Evolutionary conservation across 495 filamentous ascomycete genomes (phyloP).

Genomic region (Tuber brumale): DNA sequence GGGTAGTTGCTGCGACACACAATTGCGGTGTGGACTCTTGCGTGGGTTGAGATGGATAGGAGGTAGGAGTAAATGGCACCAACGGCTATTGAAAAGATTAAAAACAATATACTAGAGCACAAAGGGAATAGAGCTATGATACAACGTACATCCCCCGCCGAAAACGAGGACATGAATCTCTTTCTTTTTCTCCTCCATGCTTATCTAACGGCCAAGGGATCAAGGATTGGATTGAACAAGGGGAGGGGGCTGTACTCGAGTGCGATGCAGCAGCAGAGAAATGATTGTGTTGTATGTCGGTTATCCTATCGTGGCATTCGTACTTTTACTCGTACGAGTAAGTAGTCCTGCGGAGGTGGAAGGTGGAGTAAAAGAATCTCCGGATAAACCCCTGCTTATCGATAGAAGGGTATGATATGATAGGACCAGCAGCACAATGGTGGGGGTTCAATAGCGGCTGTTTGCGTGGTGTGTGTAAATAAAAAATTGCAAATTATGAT

Average conservation of each 20-base stretch:
- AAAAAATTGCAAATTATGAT: no score
- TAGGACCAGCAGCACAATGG: neutral
- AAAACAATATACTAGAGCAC: no score
- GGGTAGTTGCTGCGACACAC: conserved; percentile 27
- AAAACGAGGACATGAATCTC: conserved; percentile 19
- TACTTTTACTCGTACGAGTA: no score
- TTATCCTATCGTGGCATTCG: neutral
- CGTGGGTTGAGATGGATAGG: conserved; percentile 18
- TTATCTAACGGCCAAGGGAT: neutral
- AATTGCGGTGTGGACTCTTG: conserved; percentile 24
- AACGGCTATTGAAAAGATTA: conserved; percentile 13
- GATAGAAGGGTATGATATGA: neutral
- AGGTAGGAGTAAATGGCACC: conserved; percentile 35
- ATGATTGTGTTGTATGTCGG: neutral
- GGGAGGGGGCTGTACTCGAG: neutral
- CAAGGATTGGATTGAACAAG: neutral
- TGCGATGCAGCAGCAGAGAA: neutral
- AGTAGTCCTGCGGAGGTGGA: neutral
- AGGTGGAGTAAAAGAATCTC: neutral
- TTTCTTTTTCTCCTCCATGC: conserved; percentile 8
- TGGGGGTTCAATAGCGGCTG: no score
- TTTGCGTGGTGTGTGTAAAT: no score
- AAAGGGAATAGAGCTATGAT: neutral
- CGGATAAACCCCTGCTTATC: neutral
- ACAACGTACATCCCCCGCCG: conserved; percentile 22